Percentiles rank a stretch among this genome's conserved stretches.
phyloP scores from a whole-genome alignment of 257 asterid genomes.

The Ajuga chamaepitys region DNA sequence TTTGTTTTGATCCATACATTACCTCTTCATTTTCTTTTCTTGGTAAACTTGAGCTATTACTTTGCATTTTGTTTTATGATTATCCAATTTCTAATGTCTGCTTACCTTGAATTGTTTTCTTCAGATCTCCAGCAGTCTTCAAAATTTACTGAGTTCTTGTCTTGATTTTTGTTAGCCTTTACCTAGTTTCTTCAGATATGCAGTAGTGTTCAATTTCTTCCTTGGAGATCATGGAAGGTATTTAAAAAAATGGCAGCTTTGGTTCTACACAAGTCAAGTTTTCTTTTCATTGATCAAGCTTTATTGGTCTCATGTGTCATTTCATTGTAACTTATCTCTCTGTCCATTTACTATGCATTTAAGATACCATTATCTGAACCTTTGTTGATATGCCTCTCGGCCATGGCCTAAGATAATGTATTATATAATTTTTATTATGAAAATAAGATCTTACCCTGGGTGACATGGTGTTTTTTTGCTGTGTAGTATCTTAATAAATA shows the following conservation, averaged over 20 bases:
- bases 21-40: neutral
- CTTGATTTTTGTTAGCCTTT: neutral
- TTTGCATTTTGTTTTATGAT: neutral
- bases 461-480: neutral
- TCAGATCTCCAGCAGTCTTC: constrained; percentile 85
- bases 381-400: neutral
- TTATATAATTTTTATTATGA: neutral
- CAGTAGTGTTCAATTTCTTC: constrained; percentile 86
- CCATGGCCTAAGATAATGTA: neutral
- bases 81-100: constrained; percentile 2
- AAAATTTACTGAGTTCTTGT: neutral
- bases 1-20: neutral
- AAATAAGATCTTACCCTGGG: neutral
- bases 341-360: neutral
- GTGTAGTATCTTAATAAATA: neutral
- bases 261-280: neutral
- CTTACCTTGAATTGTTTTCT: constrained; percentile 13
- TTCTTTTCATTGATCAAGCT: neutral
- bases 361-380: neutral
- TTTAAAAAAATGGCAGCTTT: neutral
- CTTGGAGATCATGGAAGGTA: constrained; percentile 99
- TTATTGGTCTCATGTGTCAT: neutral
- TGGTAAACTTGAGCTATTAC: neutral
- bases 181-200: constrained; percentile 57
- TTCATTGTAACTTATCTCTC: neutral